Base-by-base conservation (phyloP, 495 filamentous ascomycete species). In the Xylaria intraflava region DNA sequence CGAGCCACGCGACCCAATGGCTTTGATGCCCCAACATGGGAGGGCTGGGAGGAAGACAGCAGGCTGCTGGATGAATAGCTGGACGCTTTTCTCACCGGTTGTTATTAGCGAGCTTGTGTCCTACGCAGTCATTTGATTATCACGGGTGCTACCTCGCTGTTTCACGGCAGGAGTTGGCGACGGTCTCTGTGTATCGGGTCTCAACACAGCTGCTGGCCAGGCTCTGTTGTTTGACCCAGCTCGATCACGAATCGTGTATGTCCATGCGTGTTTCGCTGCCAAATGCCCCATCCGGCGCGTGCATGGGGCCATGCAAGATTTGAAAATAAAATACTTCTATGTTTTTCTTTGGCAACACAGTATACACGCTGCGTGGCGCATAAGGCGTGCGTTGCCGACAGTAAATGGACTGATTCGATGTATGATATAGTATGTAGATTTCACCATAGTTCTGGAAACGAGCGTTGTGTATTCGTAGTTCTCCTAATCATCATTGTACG, bases 1-100 rank as follows among this genome's bases (percentile, higher is more conserved):
- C 67, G 81, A 33, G 67, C 74, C 19, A 72, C 74, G 35, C 71
- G 80, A 51, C 80, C 81, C 7, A 84, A 83, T 64, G 81, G 80
- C 10, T 80, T 68, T 51, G 81, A 83, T 56, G 55, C 61, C 53
- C 63, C 77, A 9, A 71, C 58, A 36, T 83, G 78, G 81, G 74
- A 77, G 6, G 65, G 58, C 46, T 56, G 53, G 75, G 72, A 75
- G 56, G 66, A 65, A 35, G 71, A 77, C 55, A 69, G 69, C 29
- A 57, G 55, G 36, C 59, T 71, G 65, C 58, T 66, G 49, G 62
- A 59, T 42, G 44, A 20, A 30, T 64, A 55, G 61, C 46, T 45
- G 27, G 45, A 23, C 22, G 3, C 38, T 35, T 17, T 30, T 42
- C 29, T 58, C 42, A 41, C 46, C 47, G 22, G 43, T 31, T 39